Base-by-base conservation (phyloP, 805 yeast species). In the Yarrowia yakushimensis region DNA sequence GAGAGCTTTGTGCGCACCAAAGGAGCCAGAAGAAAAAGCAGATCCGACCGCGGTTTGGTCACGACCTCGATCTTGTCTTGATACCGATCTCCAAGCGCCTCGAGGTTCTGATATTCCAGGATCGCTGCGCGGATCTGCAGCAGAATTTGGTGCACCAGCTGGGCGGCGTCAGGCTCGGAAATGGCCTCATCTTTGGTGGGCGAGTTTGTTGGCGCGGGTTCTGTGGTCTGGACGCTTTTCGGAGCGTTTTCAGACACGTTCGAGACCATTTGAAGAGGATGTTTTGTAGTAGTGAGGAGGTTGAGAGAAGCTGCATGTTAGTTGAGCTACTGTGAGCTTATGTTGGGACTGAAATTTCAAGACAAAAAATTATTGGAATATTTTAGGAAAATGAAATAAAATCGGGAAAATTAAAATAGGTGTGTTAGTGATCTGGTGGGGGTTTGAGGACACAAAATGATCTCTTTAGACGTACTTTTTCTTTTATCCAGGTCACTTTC, bases 111-210 rank as follows among this genome's bases (percentile, higher is more conserved):
- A 27, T 52, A 52, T 30, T 52, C 59, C 28, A 52, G 59, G 42
- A 52, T 52, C 43, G 59, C 59, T 36, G 59, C 59, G 43, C 59
- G 59, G 43, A 52, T 52, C 42, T 52, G 59, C 43, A 36, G 13
- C 12, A 52, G 25, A 11, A 27, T 52, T 18, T 52, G 43, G 25
- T 52, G 59, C 25, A 36, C 59, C 13, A 52, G 43, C 5, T 34
- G 59, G 17, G 59, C 43, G 25, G 43, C 42, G 43, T 52, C 59
- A 1, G 59, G 59, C 3, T n/a, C 12, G 4, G 43, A 34, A 4
- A 52, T 25, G 22, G 33, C 11, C 13, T 8, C 15, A 0, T 45
- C 36, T 45, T 36, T 5, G 52, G 34, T 18, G 36, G 22, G 20
- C 4, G 34, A n/a, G 34, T 18, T 17, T 7, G 23, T 15, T 2